Evolutionary conservation across 1,284 basidiomycete species (phyloP).

Genomic region (Cystobasidium slooffiae): DNA sequence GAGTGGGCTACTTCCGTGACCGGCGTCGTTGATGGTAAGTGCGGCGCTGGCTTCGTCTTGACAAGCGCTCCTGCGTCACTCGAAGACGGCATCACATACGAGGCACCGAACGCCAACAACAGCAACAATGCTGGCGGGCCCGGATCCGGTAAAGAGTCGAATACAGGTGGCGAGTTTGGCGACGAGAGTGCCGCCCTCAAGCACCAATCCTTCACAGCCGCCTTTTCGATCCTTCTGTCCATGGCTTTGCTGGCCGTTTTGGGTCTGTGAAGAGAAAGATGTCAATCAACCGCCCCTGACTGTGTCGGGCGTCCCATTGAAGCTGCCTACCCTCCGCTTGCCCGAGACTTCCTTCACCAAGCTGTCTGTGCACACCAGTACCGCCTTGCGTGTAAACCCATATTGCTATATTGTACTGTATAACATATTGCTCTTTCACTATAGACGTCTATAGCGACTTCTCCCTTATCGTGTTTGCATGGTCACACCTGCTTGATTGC

Average conservation of each 20-base stretch:
- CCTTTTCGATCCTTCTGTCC: neutral
- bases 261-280: neutral
- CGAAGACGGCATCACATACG: conserved; percentile 18
- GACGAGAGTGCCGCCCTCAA: conserved; percentile 3
- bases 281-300: neutral
- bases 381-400: too few relatives aligned
- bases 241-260: neutral
- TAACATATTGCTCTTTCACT: neutral
- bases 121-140: conserved; percentile 1
- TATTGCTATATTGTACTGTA: neutral
- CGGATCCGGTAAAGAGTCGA: neutral
- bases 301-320: neutral
- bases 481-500: too few relatives aligned
- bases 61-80: conserved; percentile 19
- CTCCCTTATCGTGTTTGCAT: too few relatives aligned
- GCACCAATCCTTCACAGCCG: neutral
- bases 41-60: conserved; percentile 32
- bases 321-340: neutral
- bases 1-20: conserved; percentile 7
- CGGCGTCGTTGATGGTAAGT: conserved; percentile 9
- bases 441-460: too few relatives aligned
- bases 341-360: neutral
- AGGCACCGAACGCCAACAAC: neutral
- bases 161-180: neutral
- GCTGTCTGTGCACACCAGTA: too few relatives aligned